Evolutionary conservation across 768 basidiomycete genomes (phyloP), one percentile per base, ranked within the genome.

Genomic region (Psilocybe tampanensis): DNA sequence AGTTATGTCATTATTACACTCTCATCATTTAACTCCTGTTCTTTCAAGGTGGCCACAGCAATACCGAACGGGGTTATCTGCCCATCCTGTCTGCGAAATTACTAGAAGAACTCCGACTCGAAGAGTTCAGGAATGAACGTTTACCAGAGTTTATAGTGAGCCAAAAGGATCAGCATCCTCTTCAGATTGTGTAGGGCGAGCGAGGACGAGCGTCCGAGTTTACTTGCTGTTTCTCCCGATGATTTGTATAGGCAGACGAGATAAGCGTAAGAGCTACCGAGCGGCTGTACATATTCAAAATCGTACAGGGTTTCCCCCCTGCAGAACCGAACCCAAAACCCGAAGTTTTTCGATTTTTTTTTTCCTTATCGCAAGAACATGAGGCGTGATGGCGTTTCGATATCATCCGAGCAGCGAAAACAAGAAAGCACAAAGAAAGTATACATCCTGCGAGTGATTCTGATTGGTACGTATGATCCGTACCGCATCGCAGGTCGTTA

Each of bases 51-150:
- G 92, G 92, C 17, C 96, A 98, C 73, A 90, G 93, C 15, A 95
- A 95, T 73, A 95, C 95, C 43, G 96, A 98, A 75, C 90, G 95
- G 29, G 94, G 94, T 0, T 98, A 93, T 74, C 87, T 98, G 53
- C 84, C 87, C 17, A 75, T 84, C 21, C 82, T 98, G 29, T 86
- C 87, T 36, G 71, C 76, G 12, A 87, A 85, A 72, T 77, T 98
- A 59, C 67, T 70, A 58, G 62, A 67, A 47, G 83, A 87, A 69
- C 74, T 90, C 58, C 71, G 64, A 36, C 70, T 72, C 43, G 65
- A 72, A 49, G 70, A 69, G 18, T 68, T 63, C 58, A 65, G 62
- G 58, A 66, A 67, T 44, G 60, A 71, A 57, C 72, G 67, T 41
- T 68, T 79, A 58, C 70, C 67, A 34, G 78, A 73, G 21, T 82